Percentiles rank a stretch among this genome's conserved stretches.
These are phyloP conservation scores for Babesia ovata DNA, from an alignment of 169 alveolate species.

Conservation along the genomic window DNA sequence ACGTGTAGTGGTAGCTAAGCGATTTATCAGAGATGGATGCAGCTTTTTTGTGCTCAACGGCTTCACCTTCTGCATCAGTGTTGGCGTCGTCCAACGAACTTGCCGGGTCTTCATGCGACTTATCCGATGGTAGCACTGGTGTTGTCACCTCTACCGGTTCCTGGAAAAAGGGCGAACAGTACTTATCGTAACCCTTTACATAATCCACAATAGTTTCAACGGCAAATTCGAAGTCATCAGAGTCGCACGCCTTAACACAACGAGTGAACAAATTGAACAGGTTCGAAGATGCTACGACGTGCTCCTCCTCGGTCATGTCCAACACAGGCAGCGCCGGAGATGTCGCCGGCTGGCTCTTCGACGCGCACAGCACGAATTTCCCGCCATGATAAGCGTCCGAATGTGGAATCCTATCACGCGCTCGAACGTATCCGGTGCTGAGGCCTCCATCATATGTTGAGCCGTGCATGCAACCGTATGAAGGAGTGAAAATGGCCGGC, in stretches of 20 bases:
- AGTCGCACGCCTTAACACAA: slow-evolving; percentile 22
- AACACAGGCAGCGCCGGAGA: background rate
- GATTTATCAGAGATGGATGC: background rate
- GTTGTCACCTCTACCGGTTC: slow-evolving; percentile 17
- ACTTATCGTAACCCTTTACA: background rate
- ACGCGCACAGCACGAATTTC: no score
- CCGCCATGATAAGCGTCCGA: no score
- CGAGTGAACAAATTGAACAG: slow-evolving; percentile 19
- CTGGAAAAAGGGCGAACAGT: slow-evolving; percentile 22
- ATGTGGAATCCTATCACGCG: background rate
- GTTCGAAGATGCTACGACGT: background rate
- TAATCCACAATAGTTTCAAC: slow-evolving; percentile 7
- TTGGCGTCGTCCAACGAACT: background rate
- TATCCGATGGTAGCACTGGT: background rate
- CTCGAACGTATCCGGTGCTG: background rate
- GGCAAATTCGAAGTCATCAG: background rate
- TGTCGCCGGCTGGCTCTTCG: background rate
- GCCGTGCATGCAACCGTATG: background rate
- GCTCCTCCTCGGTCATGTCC: slow-evolving; percentile 31
- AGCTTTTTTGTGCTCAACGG: background rate
- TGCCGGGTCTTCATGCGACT: background rate
- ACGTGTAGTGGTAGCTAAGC: slow-evolving; percentile 15
- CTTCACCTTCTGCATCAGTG: background rate
- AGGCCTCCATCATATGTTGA: background rate
- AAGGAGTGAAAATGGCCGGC: background rate